These are phyloP conservation scores for Picea glauca DNA, from an alignment of 75 land plant species.

Conservation along the genomic window DNA sequence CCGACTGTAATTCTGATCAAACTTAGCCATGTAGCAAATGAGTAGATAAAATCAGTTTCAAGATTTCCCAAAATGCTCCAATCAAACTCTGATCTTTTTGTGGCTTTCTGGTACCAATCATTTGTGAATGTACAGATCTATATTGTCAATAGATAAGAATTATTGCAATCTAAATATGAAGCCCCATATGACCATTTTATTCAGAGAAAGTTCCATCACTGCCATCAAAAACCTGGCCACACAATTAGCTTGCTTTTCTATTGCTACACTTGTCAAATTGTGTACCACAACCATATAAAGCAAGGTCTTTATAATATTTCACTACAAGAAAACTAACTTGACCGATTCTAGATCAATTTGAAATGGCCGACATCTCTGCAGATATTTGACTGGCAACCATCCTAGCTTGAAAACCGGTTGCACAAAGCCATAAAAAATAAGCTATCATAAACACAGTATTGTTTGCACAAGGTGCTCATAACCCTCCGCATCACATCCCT, in stretches of 20 bases:
- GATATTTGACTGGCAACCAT: background rate
- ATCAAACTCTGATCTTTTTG: no score
- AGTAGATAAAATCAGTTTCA: no score
- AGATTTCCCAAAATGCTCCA: no score
- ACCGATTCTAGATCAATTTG: no score
- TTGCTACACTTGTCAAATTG: background rate
- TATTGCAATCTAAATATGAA: background rate
- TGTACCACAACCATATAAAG: background rate
- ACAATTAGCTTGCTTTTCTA: background rate
- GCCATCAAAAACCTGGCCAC: background rate
- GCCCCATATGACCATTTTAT: background rate
- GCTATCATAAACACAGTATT: background rate
- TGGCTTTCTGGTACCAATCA: background rate
- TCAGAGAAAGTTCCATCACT: no score
- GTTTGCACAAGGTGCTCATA: no score
- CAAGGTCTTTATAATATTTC: background rate
- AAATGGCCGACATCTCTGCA: background rate
- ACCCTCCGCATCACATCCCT: background rate
- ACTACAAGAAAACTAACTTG: background rate
- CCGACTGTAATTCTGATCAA: background rate
- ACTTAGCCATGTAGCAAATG: no score
- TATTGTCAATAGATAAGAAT: background rate
- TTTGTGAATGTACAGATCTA: background rate
- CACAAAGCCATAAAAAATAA: background rate
- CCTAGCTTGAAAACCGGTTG: background rate